Evolutionary conservation across 2,329 filamentous ascomycete species (phyloP).

Genomic region (Endocalyx cinctus): DNA sequence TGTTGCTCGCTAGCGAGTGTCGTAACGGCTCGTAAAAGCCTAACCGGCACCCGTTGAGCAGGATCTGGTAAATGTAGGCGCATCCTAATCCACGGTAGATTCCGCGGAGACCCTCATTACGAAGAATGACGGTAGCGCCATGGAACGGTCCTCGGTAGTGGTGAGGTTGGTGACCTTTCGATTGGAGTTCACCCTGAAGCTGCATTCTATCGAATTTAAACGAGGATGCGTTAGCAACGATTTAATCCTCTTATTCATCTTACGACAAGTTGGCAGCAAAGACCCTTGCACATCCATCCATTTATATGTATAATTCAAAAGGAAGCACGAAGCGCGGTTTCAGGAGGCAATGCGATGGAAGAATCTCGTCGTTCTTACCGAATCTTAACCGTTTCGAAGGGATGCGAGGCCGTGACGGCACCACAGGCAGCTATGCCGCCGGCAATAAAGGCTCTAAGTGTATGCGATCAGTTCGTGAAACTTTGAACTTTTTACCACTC

Average conservation of each 20-base stretch:
- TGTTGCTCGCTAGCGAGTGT: constrained; percentile 58
- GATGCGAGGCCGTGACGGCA: constrained; percentile 94
- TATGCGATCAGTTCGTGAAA: constrained; percentile 10
- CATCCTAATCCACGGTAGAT: constrained; percentile 86
- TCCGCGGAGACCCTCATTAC: constrained; percentile 82
- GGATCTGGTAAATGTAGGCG: constrained; percentile 93
- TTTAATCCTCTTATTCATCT: too few species aligned
- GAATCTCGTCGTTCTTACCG: constrained; percentile 57
- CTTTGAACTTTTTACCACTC: neutral
- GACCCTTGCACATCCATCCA: too few species aligned
- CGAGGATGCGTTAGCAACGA: constrained; percentile 4
- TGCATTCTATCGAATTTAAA: constrained; percentile 63
- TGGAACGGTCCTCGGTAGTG: constrained; percentile 90
- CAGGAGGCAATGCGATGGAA: too few species aligned
- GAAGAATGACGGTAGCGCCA: constrained; percentile 82
- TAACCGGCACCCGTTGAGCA: constrained; percentile 92
- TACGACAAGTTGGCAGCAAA: too few species aligned
- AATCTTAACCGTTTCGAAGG: constrained; percentile 98
- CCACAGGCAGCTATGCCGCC: constrained; percentile 96
- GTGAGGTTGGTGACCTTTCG: constrained; percentile 77
- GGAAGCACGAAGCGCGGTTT: too few species aligned
- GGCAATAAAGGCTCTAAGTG: constrained; percentile 78
- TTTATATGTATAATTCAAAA: too few species aligned
- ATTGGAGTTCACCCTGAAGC: constrained; percentile 89
- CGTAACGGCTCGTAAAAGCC: constrained; percentile 98